Percentiles rank a stretch among this genome's conserved stretches.
Evolutionary conservation across 2,329 filamentous ascomycete species (phyloP).

Genomic region (Ophiostoma quercus): DNA sequence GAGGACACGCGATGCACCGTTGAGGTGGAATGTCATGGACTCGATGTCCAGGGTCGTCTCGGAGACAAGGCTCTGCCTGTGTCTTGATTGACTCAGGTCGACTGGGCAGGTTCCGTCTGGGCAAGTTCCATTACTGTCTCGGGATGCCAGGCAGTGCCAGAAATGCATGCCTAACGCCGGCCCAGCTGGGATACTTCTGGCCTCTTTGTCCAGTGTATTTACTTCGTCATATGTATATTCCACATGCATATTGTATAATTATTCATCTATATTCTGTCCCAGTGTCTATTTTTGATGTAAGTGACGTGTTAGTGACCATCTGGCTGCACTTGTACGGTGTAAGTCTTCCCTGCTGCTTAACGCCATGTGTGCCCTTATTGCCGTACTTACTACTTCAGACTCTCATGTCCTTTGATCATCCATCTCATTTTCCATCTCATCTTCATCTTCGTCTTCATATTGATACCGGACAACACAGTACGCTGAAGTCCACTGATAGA

Average conservation of each 20-base stretch:
- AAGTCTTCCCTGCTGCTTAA: too few relatives aligned
- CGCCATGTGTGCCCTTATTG: too few relatives aligned
- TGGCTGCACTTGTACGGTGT: not conserved
- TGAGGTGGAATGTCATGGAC: not conserved
- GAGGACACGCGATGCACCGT: not conserved
- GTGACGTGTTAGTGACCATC: not conserved
- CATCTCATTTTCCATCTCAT: too few relatives aligned
- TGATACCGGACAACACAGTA: too few relatives aligned
- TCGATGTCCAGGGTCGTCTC: not conserved
- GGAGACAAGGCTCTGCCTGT: not conserved
- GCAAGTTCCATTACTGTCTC: not conserved
- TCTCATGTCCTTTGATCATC: too few relatives aligned
- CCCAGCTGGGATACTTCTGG: not conserved
- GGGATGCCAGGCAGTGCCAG: not conserved
- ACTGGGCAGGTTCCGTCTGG: not conserved
- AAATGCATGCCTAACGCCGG: not conserved
- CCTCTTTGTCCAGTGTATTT: conserved; percentile 9
- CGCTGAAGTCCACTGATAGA: too few relatives aligned
- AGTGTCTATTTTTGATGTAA: not conserved
- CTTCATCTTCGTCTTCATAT: too few relatives aligned
- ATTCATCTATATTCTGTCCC: conserved; percentile 22
- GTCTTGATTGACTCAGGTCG: not conserved
- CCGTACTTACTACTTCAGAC: too few relatives aligned
- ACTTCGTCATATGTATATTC: conserved; percentile 23
- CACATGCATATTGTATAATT: conserved; percentile 26